A percentile compares a stretch with the other conserved stretches of the same genome.
These are phyloP conservation scores for Suillus luteus DNA, from an alignment of 768 basidiomycete species.

Conservation along the genomic window DNA sequence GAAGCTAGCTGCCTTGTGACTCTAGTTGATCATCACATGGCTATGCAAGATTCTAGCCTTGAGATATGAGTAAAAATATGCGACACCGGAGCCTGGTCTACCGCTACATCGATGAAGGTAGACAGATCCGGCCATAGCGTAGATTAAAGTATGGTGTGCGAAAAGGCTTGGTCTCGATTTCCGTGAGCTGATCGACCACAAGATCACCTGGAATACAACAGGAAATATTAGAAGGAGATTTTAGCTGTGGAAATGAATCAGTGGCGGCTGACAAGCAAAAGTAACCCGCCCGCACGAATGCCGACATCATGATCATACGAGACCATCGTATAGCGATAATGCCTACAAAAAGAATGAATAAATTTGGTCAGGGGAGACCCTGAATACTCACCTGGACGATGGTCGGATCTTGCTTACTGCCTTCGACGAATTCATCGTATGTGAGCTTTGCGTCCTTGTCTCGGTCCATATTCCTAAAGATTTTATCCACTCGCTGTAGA, in stretches of 20 bases:
- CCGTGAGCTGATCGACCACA: constrained; percentile 4
- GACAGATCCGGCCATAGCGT: constrained; percentile 24
- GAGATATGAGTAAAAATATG: constrained; percentile 21
- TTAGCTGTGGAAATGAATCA: constrained; percentile 22
- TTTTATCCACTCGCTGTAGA: constrained; percentile 93
- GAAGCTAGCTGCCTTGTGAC: constrained; percentile 50
- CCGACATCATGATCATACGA: constrained; percentile 48
- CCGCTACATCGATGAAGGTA: constrained; percentile 30
- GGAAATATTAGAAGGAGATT: constrained; percentile 32
- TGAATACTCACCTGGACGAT: constrained; percentile 82
- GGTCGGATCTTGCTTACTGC: constrained; percentile 97
- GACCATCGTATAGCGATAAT: constrained; percentile 90
- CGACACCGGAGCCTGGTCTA: constrained; percentile 21
- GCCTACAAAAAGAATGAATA: constrained; percentile 52
- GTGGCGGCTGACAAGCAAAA: neutral
- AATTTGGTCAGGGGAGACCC: constrained; percentile 15
- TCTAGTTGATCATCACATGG: constrained; percentile 19
- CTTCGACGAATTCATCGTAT: constrained; percentile 97
- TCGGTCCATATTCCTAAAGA: constrained; percentile 96
- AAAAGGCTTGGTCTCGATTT: constrained; percentile 12
- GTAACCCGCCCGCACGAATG: constrained; percentile 1
- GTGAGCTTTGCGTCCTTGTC: constrained; percentile 93
- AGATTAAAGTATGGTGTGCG: constrained; percentile 15
- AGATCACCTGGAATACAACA: constrained; percentile 8
- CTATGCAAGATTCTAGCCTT: constrained; percentile 16